A percentile compares a stretch with the other conserved stretches of the same genome.
Evolutionary conservation across 345 rosid species (phyloP).

Genomic region (Pseudoturritis turrita): DNA sequence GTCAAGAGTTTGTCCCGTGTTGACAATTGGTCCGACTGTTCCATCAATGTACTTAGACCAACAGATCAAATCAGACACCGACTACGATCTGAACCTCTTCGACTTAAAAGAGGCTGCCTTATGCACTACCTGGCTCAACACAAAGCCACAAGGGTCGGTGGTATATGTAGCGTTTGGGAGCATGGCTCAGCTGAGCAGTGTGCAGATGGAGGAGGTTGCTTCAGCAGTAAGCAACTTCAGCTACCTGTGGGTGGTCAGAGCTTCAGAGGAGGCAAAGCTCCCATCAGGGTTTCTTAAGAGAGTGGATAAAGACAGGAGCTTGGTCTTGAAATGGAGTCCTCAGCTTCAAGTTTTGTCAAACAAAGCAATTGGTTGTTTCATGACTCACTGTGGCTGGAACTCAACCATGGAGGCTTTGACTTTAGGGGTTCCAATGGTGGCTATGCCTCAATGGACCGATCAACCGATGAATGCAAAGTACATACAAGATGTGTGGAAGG

Average conservation of each 20-base stretch:
- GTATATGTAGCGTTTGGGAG: conserved; percentile 72
- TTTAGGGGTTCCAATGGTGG: conserved; percentile 53
- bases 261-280: conserved; percentile 45
- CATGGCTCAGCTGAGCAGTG: conserved; percentile 35
- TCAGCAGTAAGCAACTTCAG: conserved; percentile 32
- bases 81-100: conserved; percentile 50
- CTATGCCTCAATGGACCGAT: conserved; percentile 56
- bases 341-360: conserved; percentile 47
- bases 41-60: conserved; percentile 61
- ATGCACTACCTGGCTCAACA: conserved; percentile 41
- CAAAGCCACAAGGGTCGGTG: conserved; percentile 45
- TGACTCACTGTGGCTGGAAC: conserved; percentile 71
- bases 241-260: conserved; percentile 57
- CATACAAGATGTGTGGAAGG: conserved; percentile 56
- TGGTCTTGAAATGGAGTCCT: conserved; percentile 52
- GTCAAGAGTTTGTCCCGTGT: conserved; percentile 35
- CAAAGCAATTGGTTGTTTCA: conserved; percentile 50
- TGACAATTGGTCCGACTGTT: conserved; percentile 66
- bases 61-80: conserved; percentile 35
- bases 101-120: conserved; percentile 25
- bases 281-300: conserved; percentile 26
- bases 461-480: conserved; percentile 53
- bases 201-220: conserved; percentile 56
- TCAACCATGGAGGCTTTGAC: conserved; percentile 47
- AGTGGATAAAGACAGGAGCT: conserved; percentile 22